phyloP scores from a whole-genome alignment of 2,329 filamentous ascomycete species.

The Ceratocystis eucalypticola region DNA sequence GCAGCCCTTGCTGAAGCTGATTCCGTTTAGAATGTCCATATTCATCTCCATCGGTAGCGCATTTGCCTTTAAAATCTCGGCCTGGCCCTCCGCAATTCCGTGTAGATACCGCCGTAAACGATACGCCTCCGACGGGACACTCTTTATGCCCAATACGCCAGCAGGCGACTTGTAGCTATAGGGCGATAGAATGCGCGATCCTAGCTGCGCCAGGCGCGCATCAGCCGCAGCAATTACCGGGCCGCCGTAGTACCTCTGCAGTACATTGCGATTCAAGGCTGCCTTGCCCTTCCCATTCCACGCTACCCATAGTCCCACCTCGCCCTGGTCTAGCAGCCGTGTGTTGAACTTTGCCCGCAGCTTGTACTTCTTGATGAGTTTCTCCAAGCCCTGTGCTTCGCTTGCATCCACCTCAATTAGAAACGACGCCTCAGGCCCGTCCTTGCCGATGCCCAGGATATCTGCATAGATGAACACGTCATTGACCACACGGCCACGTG shows the following conservation, averaged over 20 bases:
- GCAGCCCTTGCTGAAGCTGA: constrained; percentile 92
- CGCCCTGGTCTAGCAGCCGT: constrained; percentile 48
- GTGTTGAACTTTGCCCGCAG: constrained; percentile 66
- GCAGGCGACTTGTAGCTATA: constrained; percentile 23
- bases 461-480: constrained; percentile 79
- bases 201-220: constrained; percentile 41
- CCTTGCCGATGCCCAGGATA: constrained; percentile 20
- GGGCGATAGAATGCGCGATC: constrained; percentile 34
- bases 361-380: constrained; percentile 74
- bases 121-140: constrained; percentile 48
- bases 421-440: constrained; percentile 29
- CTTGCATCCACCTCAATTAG: constrained; percentile 70
- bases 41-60: constrained; percentile 81
- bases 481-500: constrained; percentile 68
- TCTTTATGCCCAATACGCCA: constrained; percentile 32
- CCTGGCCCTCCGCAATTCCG: constrained; percentile 74
- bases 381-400: constrained; percentile 47
- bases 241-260: neutral
- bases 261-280: neutral
- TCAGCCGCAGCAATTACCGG: constrained; percentile 34
- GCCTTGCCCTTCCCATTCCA: constrained; percentile 45
- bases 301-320: constrained; percentile 56
- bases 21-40: constrained; percentile 68
- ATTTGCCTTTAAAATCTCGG: constrained; percentile 56
- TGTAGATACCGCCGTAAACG: constrained; percentile 61